Evolutionary conservation across 2,329 filamentous ascomycete genomes (phyloP), one percentile per base, ranked within the genome.

Genomic region (Emericellopsis atlantica): DNA sequence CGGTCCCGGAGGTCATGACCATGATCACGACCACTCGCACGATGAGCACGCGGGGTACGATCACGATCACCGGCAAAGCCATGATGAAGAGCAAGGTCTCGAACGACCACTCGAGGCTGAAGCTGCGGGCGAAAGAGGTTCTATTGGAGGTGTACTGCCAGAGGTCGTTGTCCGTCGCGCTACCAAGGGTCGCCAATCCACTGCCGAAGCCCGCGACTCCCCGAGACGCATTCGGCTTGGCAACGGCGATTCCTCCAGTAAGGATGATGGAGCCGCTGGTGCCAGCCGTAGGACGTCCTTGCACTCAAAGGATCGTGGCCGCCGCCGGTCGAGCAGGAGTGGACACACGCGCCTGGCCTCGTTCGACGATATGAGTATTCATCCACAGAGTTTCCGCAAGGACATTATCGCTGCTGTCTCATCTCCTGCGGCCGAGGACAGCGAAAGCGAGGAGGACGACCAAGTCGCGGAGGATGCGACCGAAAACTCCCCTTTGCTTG

Each of bases 331-430:
- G 44, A 61, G 65, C 44, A 67, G 63, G 54, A 70, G 60, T 49
- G 69, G 74, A 46, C 72, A 74, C 45, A 67, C 67, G 42, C 78
- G 76, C 50, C 72, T 82, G 47, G 64, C 76, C 44, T 79, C 72
- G 65, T 64, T 88, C 66, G 62, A 80, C 29, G 74, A 88, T 42
- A 82, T 93, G 49, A 85, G 81, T 56, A 84, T 94, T 40, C 84
- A 95, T 56, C 92, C 92, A 3, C 83, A 87, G 21, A 90, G 82
- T 47, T 88, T 96, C 67, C 74, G 92, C 48, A 84, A 94, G 57
- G 87, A 90, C 42, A 95, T 98, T 50, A 93, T 96, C 48, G 81
- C 81, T 32, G 86, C 85, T n/a, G 66, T 79, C 24, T 50, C 56
- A 6, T 49, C 53, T 10, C 51, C 51, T 3, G 43, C 45, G 36